phyloP scores from a whole-genome alignment of 805 yeast species.

The Kurtzmaniella fragi region DNA sequence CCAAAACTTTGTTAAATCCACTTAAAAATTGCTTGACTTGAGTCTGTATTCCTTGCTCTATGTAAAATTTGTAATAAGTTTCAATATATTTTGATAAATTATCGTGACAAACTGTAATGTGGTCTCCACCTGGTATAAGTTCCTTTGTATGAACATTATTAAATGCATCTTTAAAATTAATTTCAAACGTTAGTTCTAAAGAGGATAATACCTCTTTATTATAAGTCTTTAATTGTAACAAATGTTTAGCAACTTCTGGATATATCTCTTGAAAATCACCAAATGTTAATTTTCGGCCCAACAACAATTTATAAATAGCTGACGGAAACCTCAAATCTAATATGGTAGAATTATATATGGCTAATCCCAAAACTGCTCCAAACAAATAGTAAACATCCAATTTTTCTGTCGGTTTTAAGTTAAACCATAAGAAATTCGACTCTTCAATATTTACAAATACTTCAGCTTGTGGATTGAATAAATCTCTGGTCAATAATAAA shows the following conservation, averaged over 20 bases:
- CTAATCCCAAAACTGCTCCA: constrained; percentile 85
- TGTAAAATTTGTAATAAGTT: constrained; percentile 54
- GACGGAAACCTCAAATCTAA: constrained; percentile 74
- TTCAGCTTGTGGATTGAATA: constrained; percentile 66
- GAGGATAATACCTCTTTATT: constrained; percentile 29
- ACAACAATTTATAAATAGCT: constrained; percentile 69
- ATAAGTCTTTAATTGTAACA: constrained; percentile 23
- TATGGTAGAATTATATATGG: constrained; percentile 85
- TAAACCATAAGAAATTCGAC: constrained; percentile 75
- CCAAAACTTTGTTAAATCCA: constrained; percentile 76
- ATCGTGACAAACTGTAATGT: constrained; percentile 47
- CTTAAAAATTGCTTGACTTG: constrained; percentile 55
- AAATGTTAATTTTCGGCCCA: constrained; percentile 49
- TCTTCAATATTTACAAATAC: constrained; percentile 64
- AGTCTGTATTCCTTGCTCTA: constrained; percentile 47
- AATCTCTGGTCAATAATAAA: constrained; percentile 58
- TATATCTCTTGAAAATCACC: constrained; percentile 64
- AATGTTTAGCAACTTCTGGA: constrained; percentile 53
- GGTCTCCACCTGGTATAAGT: constrained; percentile 55
- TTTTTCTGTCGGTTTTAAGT: constrained; percentile 39
- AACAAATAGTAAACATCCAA: constrained; percentile 63
- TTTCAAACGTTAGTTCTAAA: constrained; percentile 56
- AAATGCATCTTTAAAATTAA: constrained; percentile 47
- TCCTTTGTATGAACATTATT: constrained; percentile 42
- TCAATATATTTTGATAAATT: constrained; percentile 61